Evolutionary conservation across 2,329 filamentous ascomycete species (phyloP).

Genomic region (Fusarium redolens): DNA sequence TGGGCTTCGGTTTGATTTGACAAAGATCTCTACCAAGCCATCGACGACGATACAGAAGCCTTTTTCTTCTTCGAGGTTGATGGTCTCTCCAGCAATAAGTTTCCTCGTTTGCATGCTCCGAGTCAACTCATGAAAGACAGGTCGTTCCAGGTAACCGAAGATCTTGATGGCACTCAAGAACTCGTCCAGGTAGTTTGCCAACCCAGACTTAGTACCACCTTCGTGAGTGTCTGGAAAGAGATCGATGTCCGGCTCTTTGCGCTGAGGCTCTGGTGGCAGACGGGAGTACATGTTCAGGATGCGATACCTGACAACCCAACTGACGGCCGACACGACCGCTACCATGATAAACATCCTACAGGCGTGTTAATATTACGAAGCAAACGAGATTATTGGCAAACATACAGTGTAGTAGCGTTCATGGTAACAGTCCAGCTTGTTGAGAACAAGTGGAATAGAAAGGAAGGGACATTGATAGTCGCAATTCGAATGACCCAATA

Average conservation of each 20-base stretch:
- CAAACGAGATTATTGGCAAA: constrained; percentile 10
- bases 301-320: constrained; percentile 94
- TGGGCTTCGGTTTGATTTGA: constrained; percentile 80
- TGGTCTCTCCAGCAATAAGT: constrained; percentile 93
- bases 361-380: constrained; percentile 20
- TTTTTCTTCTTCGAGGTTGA: constrained; percentile 96
- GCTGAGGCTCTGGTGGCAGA: constrained; percentile 91
- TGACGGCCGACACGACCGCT: constrained; percentile 83
- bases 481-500: constrained; percentile 88
- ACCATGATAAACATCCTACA: constrained; percentile 79
- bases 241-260: constrained; percentile 95
- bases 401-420: constrained; percentile 96
- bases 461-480: constrained; percentile 88
- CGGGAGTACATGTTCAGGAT: constrained; percentile 98
- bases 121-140: constrained; percentile 97
- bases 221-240: constrained; percentile 94
- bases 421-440: constrained; percentile 97
- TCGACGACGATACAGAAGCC: constrained; percentile 98
- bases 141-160: constrained; percentile 95
- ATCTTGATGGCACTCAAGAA: constrained; percentile 99
- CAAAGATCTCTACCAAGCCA: constrained; percentile 95
- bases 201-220: constrained; percentile 86
- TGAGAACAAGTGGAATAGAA: constrained; percentile 90
- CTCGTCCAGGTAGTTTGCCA: constrained; percentile 97
- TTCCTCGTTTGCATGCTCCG: constrained; percentile 98